These are phyloP conservation scores for Amanita subjunquillea DNA, from an alignment of 768 basidiomycete species.

Conservation along the genomic window DNA sequence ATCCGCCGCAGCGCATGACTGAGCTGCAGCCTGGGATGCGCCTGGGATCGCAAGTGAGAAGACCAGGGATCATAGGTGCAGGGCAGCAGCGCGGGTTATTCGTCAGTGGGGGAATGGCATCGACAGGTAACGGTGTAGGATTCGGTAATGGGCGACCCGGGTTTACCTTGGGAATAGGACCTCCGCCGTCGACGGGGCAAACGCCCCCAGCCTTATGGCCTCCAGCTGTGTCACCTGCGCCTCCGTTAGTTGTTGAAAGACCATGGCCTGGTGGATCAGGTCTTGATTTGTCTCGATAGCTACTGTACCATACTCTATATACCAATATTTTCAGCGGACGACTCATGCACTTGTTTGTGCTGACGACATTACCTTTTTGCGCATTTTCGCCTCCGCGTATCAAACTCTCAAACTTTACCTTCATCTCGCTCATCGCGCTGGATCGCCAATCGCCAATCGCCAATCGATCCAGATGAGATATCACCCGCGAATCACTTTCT, in stretches of 20 bases:
- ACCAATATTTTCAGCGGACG: slow-evolving; percentile 15
- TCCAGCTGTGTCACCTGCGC: slow-evolving; percentile 24
- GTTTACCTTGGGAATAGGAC: slow-evolving; percentile 13
- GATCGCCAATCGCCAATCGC: slow-evolving; percentile 1
- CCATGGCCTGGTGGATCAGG: slow-evolving; percentile 31
- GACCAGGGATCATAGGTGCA: slow-evolving; percentile 49
- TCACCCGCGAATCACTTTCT: slow-evolving; percentile 26
- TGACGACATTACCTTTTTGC: slow-evolving; percentile 45
- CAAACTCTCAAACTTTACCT: slow-evolving; percentile 50
- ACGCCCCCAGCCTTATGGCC: slow-evolving; percentile 26
- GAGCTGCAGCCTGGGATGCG: slow-evolving; percentile 44
- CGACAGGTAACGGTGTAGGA: not conserved
- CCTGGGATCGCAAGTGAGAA: slow-evolving; percentile 39
- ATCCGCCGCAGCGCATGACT: slow-evolving; percentile 34
- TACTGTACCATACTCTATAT: not conserved
- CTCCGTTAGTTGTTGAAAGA: slow-evolving; percentile 31
- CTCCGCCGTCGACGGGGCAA: slow-evolving; percentile 18
- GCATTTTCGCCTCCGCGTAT: slow-evolving; percentile 40
- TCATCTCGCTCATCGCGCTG: slow-evolving; percentile 31
- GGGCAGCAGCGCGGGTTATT: slow-evolving; percentile 27
- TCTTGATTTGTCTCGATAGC: slow-evolving; percentile 27
- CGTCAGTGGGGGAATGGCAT: slow-evolving; percentile 17
- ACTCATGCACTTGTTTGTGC: slow-evolving; percentile 52
- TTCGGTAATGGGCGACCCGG: not conserved
- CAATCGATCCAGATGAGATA: not conserved